Base-by-base conservation (phyloP, 2,329 filamentous ascomycete species). In the Coniochaeta pulveracea region DNA sequence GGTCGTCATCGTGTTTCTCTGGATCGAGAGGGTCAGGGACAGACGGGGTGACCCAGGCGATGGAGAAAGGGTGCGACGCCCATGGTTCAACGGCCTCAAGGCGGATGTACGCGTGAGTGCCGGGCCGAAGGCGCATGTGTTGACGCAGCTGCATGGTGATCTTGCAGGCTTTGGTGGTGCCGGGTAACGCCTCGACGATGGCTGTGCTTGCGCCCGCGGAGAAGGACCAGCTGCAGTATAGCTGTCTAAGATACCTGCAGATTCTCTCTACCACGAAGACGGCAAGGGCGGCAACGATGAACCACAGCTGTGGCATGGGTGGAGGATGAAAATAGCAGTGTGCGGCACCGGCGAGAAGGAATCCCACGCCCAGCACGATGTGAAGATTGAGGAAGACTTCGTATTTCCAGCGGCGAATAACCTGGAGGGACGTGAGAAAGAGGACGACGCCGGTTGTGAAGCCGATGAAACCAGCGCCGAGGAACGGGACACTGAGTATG, bases 31-130 rank as follows among this genome's bases (percentile, higher is more conserved):
- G n/a, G n/a, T n/a, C n/a, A n/a, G n/a, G n/a, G n/a, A n/a, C n/a
- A n/a, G n/a, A n/a, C n/a, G n/a, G n/a, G n/a, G n/a, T n/a, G n/a
- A n/a, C n/a, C 21, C 16, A 29, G 4, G 27, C 27, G 10, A 29
- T 29, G 16, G 27, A 29, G 17, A 29, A 29, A 9, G 27, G 27
- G n/a, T 29, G 16, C 4, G 27, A 29, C 10, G n/a, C 27, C 15
- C 16, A 9, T 15, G 27, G 17, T 8, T 9, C 11, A 3, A 29
- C 27, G 18, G 4, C 21, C 7, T 4, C n/a, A 17, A 28, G n/a
- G n/a, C 26, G n/a, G 6, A 28, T 14, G 15, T 28, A 28, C 15
- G 26, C 14, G 26, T 28, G 26, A 14, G 19, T 28, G 26, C 26
- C 26, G 4, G 26, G 12, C 4, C 4, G 16, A 17, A 28, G 16